Base-by-base conservation (phyloP, 2,329 filamentous ascomycete genomes). In the Gyromitra esculenta region DNA sequence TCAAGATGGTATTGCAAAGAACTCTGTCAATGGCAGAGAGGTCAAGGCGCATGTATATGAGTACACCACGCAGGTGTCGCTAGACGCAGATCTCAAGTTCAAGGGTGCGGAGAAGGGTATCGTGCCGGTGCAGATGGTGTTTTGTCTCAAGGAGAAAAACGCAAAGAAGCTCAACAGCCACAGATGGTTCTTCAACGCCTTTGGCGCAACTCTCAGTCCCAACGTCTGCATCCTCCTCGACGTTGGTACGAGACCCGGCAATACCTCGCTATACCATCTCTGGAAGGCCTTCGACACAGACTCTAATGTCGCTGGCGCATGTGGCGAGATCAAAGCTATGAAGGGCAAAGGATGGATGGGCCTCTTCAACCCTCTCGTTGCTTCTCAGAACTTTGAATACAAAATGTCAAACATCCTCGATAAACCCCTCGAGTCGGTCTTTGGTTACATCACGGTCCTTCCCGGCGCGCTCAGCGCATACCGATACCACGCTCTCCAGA, bases 351-450 rank as follows among this genome's bases (percentile, higher is more conserved):
- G 88, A 31, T 94, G 93, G 82, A 86, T 90, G 4, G 93, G 95
- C 78, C 87, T 99, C 15, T 86, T 99, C 59, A 99, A 99, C 81
- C 96, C 96, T 0, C 87, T 99, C 5, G 95, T 99, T 15, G 96
- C 96, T 0, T 97, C 94, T 59, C 96, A 99, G 82, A 99, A 99
- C 83, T 99, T 99, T 80, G 96, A 99, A 86, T 99, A 99, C 87
- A 99, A 99, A 84, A 97, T 99, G 93, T 97, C 94, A 52, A 99
- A 99, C 81, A 99, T 99, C 81, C 87, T 99, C 35, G 96, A 99
- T 83, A 99, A 99, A 84, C 96, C 96, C 0, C 86, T 99, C 1
- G 96, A 99, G 83, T 97, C 93, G 0, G 95, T 97, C 0, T 99
- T 99, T 83, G 96, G 96, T 1, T 99, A 98, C 83, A 99, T 99